Conservation (phyloP, 163 green algal genomes). For the Chlamydomonas reinhardtii region DNA sequence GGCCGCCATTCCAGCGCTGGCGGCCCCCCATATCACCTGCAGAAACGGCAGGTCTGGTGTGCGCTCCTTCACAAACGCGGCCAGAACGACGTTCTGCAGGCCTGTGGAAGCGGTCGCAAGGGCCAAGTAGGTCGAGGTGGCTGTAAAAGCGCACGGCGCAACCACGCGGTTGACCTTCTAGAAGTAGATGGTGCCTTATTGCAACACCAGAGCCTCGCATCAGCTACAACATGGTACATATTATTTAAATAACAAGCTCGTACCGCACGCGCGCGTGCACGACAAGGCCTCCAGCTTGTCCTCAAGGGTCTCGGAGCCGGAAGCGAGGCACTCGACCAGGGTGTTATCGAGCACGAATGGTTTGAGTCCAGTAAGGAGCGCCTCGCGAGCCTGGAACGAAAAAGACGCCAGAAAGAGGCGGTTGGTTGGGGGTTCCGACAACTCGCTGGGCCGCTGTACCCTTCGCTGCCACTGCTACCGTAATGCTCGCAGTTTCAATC, state of each 20-base stretch:
- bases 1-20: no score
- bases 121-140: no score
- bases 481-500: no score
- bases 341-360: slow-evolving; percentile 5
- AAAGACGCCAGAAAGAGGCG: no score
- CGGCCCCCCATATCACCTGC: no score
- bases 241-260: no score
- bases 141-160: neutral
- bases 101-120: neutral
- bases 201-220: no score
- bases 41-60: slow-evolving; percentile 26
- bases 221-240: no score
- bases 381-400: neutral
- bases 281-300: slow-evolving; percentile 29
- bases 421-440: no score
- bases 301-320: neutral
- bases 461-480: no score
- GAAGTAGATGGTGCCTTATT: neutral
- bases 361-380: neutral
- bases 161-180: no score
- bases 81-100: slow-evolving; percentile 22
- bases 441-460: no score
- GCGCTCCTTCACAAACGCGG: slow-evolving; percentile 16
- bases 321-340: neutral
- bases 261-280: neutral